A percentile compares a stretch with the other conserved stretches of the same genome.
phyloP scores from a whole-genome alignment of 768 basidiomycete genomes.

The Tricholoma terreum region DNA sequence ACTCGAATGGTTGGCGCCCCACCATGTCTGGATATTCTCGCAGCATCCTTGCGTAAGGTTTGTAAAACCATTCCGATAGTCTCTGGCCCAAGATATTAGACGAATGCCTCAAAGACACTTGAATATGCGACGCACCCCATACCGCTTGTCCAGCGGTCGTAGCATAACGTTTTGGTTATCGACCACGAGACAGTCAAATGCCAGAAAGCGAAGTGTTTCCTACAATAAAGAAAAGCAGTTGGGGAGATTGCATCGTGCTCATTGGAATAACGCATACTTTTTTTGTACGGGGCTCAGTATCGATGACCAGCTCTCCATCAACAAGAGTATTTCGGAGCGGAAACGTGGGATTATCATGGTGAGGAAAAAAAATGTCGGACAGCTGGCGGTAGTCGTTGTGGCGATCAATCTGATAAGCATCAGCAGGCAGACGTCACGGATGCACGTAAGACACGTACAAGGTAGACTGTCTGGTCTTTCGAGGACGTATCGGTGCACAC shows the following conservation, averaged over 20 bases:
- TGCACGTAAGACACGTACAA: conserved; percentile 50
- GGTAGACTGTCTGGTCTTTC: conserved; percentile 60
- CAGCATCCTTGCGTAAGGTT: conserved; percentile 73
- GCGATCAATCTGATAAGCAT: conserved; percentile 75
- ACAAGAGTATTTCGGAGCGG: conserved; percentile 79
- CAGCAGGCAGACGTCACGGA: neutral
- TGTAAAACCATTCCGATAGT: conserved; percentile 77
- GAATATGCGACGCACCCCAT: conserved; percentile 63
- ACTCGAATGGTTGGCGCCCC: conserved; percentile 78
- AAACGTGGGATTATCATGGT: conserved; percentile 66
- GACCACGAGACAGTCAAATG: conserved; percentile 91
- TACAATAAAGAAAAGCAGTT: conserved; percentile 27
- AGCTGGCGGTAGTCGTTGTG: conserved; percentile 83
- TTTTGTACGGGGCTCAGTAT: conserved; percentile 75
- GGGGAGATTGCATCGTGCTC: too few species aligned
- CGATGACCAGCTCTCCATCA: conserved; percentile 93
- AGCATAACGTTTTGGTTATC: conserved; percentile 86
- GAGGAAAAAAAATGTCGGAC: conserved; percentile 83
- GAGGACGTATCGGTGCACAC: conserved; percentile 57
- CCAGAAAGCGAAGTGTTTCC: conserved; percentile 80
- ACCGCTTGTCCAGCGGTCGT: conserved; percentile 78
- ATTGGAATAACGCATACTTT: conserved; percentile 40
- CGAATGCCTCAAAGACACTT: neutral
- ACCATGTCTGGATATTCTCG: conserved; percentile 66
- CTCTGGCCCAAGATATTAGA: conserved; percentile 47